Percentiles rank a stretch among this genome's conserved stretches.
Evolutionary conservation across 495 filamentous ascomycete genomes (phyloP).

Genomic region (Aspergillus coremiiformis): DNA sequence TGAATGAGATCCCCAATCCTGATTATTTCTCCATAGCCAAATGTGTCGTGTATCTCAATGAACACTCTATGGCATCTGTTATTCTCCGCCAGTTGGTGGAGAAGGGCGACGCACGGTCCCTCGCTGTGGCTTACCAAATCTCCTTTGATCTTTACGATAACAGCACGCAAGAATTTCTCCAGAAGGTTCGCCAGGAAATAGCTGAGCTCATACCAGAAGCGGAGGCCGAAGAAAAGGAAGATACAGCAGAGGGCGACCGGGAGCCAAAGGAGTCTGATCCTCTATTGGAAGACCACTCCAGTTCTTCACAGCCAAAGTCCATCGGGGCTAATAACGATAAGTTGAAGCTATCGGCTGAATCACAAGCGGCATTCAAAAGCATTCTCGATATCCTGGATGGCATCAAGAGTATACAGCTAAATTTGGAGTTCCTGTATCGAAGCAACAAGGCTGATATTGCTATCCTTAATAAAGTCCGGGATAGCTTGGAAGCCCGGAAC

Average conservation of each 20-base stretch:
- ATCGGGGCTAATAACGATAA: constrained; percentile 40
- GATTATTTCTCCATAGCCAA: constrained; percentile 98
- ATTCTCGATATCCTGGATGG: constrained; percentile 84
- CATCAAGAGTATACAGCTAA: constrained; percentile 84
- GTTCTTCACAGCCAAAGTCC: constrained; percentile 24
- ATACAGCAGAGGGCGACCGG: constrained; percentile 32
- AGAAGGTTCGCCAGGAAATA: constrained; percentile 77
- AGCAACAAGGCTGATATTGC: constrained; percentile 82
- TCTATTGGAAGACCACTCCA: constrained; percentile 41
- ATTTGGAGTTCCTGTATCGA: constrained; percentile 91
- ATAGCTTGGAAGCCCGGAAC: constrained; percentile 90
- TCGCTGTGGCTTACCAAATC: constrained; percentile 90
- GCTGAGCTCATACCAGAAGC: constrained; percentile 54
- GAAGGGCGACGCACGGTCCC: constrained; percentile 66
- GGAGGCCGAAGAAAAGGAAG: constrained; percentile 23
- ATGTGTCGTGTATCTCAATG: constrained; percentile 93
- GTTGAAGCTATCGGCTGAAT: constrained; percentile 32
- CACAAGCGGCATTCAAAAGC: constrained; percentile 60
- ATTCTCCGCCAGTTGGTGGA: constrained; percentile 77
- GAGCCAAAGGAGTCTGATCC: constrained; percentile 49
- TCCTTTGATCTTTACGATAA: constrained; percentile 98
- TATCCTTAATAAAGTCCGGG: constrained; percentile 91
- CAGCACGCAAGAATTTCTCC: constrained; percentile 91
- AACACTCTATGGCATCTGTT: constrained; percentile 83
- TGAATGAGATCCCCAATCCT: constrained; percentile 80